A percentile compares a stretch with the other conserved stretches of the same genome.
phyloP scores from a whole-genome alignment of 2,329 filamentous ascomycete genomes.

The Blastomyces emzantsi region DNA sequence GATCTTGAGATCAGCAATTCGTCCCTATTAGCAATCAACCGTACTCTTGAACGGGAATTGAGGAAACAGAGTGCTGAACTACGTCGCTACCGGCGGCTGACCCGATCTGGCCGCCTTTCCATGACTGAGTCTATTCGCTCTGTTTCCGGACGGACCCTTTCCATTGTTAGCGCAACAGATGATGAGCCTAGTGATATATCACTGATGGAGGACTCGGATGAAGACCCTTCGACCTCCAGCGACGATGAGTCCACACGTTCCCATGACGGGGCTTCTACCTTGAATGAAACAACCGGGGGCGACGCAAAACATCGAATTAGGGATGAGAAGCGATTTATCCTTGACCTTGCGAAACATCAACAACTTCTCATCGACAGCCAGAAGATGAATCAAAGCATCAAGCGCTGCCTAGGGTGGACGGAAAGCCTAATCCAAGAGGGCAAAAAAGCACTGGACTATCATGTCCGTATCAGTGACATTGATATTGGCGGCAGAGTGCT shows the following conservation, averaged over 20 bases:
- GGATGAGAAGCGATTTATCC: slow-evolving; percentile 73
- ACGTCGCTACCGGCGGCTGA: slow-evolving; percentile 75
- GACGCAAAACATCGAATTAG: slow-evolving; percentile 50
- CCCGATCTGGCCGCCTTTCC: slow-evolving; percentile 67
- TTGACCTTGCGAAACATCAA: slow-evolving; percentile 81
- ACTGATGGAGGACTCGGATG: slow-evolving; percentile 22
- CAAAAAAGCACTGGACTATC: slow-evolving; percentile 75
- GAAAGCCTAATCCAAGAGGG: slow-evolving; percentile 86
- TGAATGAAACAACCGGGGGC: slow-evolving; percentile 28
- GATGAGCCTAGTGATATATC: slow-evolving; percentile 29
- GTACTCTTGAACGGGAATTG: slow-evolving; percentile 81
- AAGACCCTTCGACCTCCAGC: slow-evolving; percentile 32
- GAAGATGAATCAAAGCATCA: slow-evolving; percentile 91
- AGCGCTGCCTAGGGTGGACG: slow-evolving; percentile 78
- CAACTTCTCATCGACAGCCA: slow-evolving; percentile 83
- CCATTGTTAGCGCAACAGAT: slow-evolving; percentile 40
- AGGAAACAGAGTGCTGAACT: slow-evolving; percentile 85
- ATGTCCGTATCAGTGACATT: slow-evolving; percentile 68
- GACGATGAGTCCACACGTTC: slow-evolving; percentile 31
- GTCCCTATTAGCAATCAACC: slow-evolving; percentile 88
- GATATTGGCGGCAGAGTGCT: slow-evolving; percentile 74
- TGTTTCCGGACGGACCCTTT: slow-evolving; percentile 36
- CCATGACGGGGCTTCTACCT: slow-evolving; percentile 32
- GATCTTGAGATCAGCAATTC: slow-evolving; percentile 96
- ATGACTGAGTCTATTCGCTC: slow-evolving; percentile 40